These are phyloP conservation scores for Penicillium verhagenii DNA, from an alignment of 495 filamentous ascomycete species.

Conservation along the genomic window DNA sequence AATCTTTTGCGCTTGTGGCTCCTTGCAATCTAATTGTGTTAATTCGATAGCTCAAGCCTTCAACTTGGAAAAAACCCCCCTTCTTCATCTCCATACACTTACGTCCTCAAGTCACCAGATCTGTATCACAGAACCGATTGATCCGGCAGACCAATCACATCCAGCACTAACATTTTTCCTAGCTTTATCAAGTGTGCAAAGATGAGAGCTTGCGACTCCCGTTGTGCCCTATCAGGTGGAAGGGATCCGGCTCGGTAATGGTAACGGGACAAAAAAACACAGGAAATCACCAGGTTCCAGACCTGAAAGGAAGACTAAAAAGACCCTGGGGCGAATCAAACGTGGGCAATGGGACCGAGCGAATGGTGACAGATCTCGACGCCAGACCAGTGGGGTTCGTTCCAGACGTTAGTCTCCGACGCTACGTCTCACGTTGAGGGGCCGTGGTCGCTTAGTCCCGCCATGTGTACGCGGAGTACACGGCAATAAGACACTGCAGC, in stretches of 20 bases:
- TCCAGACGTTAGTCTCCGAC: conserved; percentile 20
- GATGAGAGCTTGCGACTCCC: neutral
- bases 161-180: neutral
- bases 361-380: neutral
- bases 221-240: neutral
- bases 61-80: no score
- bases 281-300: neutral
- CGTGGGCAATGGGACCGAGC: neutral
- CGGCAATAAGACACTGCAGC: no score
- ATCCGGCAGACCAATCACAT: neutral
- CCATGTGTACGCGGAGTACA: neutral
- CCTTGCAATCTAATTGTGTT: neutral
- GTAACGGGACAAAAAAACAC: no score
- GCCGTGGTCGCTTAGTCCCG: neutral
- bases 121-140: neutral
- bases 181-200: neutral
- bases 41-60: neutral
- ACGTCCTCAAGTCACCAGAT: neutral
- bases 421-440: conserved; percentile 25
- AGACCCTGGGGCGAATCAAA: neutral
- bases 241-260: no score
- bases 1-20: neutral
- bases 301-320: no score
- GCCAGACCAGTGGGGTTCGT: neutral
- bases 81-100: no score